These are phyloP conservation scores for Zymoseptoria pseudotritici DNA, from an alignment of 2,329 filamentous ascomycete species.

Conservation along the genomic window DNA sequence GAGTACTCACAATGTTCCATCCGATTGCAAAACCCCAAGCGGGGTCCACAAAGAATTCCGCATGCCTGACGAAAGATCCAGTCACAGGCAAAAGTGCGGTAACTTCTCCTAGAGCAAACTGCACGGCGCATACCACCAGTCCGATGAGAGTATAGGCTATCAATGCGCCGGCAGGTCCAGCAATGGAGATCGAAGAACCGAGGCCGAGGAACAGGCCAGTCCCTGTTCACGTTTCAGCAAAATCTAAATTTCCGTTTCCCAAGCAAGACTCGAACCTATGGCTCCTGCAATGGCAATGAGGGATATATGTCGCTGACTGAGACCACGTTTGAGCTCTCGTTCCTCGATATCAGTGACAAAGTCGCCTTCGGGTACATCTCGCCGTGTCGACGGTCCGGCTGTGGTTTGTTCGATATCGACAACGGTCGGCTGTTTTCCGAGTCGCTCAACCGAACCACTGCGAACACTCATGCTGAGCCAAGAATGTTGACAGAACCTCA, in stretches of 20 bases:
- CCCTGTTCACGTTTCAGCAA: conserved; percentile 3
- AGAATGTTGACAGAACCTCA: neutral
- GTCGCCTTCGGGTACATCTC: conserved; percentile 12
- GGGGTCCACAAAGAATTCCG: conserved; percentile 32
- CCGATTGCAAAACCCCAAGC: conserved; percentile 28
- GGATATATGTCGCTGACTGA: conserved; percentile 48
- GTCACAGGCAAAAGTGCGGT: conserved; percentile 32
- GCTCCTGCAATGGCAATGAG: conserved; percentile 67
- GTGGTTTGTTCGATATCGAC: neutral
- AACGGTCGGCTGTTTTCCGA: neutral
- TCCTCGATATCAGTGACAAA: conserved; percentile 25
- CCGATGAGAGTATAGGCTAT: conserved; percentile 36
- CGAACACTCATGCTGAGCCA: neutral
- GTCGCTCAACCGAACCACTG: neutral
- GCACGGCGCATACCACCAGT: conserved; percentile 28
- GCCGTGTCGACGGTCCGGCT: neutral
- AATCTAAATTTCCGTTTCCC: neutral
- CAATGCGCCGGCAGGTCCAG: conserved; percentile 18
- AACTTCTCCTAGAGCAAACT: conserved; percentile 33
- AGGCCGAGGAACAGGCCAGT: conserved; percentile 24
- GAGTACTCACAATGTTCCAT: conserved; percentile 27
- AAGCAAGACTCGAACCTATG: conserved; percentile 39
- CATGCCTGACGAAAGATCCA: conserved; percentile 33
- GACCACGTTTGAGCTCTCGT: conserved; percentile 39
- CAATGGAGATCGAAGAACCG: conserved; percentile 18